phyloP scores from a whole-genome alignment of 2,329 filamentous ascomycete genomes.

The Celoporthe dispersa region DNA sequence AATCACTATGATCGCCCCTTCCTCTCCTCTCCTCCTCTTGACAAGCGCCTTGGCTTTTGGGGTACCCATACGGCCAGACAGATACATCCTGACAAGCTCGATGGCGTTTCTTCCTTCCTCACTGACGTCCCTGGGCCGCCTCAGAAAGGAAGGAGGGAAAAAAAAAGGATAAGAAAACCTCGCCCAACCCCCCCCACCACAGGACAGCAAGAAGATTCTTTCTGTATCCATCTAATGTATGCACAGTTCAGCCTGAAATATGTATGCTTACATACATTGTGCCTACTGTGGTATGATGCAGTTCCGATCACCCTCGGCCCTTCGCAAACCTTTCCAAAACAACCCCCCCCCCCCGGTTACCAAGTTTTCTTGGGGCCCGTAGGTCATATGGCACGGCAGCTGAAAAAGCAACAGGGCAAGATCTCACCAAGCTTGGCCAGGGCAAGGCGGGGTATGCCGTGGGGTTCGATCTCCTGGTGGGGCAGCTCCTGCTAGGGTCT shows the following conservation, averaged over 20 bases:
- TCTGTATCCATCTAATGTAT: not conserved
- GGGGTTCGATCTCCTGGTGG: conserved; percentile 8
- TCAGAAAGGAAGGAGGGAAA: conserved; percentile 5
- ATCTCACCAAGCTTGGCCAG: not conserved
- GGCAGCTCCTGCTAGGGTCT: conserved; percentile 1
- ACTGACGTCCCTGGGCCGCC: not conserved
- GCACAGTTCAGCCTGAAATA: not conserved
- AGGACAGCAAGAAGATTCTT: not conserved
- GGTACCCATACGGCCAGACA: not conserved
- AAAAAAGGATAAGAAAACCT: not conserved
- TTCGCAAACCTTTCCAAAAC: conserved; percentile 3
- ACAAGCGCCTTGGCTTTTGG: not conserved
- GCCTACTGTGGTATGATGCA: not conserved
- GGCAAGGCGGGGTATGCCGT: not conserved
- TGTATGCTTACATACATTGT: not conserved
- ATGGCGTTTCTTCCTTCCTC: not conserved
- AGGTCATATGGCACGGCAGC: not conserved
- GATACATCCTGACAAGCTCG: not conserved
- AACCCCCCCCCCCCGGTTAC: not conserved
- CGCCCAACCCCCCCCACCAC: not conserved
- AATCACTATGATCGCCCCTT: not conserved
- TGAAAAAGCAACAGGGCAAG: not conserved
- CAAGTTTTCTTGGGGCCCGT: not conserved
- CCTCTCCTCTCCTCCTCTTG: not conserved
- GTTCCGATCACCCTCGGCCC: not conserved